These are phyloP conservation scores for Lanmaoa pseudosensibilis DNA, from an alignment of 768 basidiomycete species.

Conservation along the genomic window DNA sequence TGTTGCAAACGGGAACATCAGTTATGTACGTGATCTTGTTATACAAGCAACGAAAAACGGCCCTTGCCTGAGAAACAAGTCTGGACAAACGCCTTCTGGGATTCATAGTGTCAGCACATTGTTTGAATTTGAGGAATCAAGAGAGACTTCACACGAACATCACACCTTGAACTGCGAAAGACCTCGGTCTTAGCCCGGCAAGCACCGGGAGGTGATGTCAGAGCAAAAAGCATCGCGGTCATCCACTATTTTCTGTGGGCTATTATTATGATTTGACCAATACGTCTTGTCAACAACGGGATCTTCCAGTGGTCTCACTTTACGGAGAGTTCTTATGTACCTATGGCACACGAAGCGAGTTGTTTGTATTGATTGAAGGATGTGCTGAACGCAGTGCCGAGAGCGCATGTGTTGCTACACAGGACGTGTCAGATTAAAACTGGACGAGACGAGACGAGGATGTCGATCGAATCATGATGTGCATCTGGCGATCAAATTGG, in stretches of 20 bases:
- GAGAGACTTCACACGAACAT: conserved; percentile 18
- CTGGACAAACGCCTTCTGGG: conserved; percentile 2
- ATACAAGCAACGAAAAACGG: conserved; percentile 16
- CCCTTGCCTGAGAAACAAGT: conserved; percentile 27
- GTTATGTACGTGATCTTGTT: conserved; percentile 30
- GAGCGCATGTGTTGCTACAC: conserved; percentile 26
- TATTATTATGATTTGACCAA: conserved; percentile 6
- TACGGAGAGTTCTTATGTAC: conserved; percentile 10
- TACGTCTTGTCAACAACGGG: background rate
- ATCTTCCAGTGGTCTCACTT: conserved; percentile 13
- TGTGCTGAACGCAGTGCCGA: conserved; percentile 6
- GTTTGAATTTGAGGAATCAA: conserved; percentile 6
- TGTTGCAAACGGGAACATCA: conserved; percentile 8
- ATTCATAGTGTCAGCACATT: conserved; percentile 10
- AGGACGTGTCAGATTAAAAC: conserved; percentile 25
- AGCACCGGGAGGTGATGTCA: conserved; percentile 22
- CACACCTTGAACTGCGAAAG: conserved; percentile 18
- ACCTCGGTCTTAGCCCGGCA: conserved; percentile 22
- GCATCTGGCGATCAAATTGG: conserved; percentile 22
- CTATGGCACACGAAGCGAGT: conserved; percentile 2
- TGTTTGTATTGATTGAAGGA: conserved; percentile 5
- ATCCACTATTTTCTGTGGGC: conserved; percentile 3
- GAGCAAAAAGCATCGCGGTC: conserved; percentile 18
- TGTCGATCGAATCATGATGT: conserved; percentile 28
- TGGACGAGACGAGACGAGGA: conserved; percentile 11